Percentiles rank a stretch among this genome's conserved stretches.
Evolutionary conservation across 768 basidiomycete species (phyloP).

Genomic region (Fomitopsis serialis): DNA sequence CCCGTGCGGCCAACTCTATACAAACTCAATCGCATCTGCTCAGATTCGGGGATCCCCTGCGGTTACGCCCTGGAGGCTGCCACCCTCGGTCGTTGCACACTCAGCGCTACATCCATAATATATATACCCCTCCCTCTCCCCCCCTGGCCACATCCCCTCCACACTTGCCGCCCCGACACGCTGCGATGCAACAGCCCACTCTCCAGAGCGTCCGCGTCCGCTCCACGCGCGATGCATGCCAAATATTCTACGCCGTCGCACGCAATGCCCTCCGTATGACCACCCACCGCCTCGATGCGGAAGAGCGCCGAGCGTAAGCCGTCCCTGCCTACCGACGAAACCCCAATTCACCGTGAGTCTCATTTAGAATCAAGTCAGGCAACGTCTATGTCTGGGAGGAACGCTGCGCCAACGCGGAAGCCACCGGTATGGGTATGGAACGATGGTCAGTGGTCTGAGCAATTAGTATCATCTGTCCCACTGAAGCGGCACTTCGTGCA

Average conservation of each 20-base stretch:
- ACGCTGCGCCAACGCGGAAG: slow-evolving; percentile 75
- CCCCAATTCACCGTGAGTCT: not conserved
- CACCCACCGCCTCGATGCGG: slow-evolving; percentile 76
- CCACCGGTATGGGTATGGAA: slow-evolving; percentile 82
- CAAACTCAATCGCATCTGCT: slow-evolving; percentile 42
- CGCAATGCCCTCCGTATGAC: slow-evolving; percentile 65
- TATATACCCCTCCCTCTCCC: not conserved
- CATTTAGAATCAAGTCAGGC: slow-evolving; percentile 50
- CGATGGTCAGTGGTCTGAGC: slow-evolving; percentile 59
- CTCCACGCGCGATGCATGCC: slow-evolving; percentile 74
- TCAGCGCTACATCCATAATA: not conserved
- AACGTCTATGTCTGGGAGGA: slow-evolving; percentile 90
- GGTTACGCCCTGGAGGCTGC: slow-evolving; percentile 4
- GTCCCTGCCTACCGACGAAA: not conserved
- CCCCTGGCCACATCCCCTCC: not conserved
- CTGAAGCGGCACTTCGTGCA: slow-evolving; percentile 11
- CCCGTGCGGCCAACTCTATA: slow-evolving; percentile 49
- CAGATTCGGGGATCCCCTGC: slow-evolving; percentile 27
- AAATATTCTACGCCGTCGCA: slow-evolving; percentile 77
- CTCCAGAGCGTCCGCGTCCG: slow-evolving; percentile 72
- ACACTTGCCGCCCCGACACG: slow-evolving; percentile 8
- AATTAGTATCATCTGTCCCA: slow-evolving; percentile 3
- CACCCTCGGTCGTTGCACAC: not conserved
- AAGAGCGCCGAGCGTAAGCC: slow-evolving; percentile 48
- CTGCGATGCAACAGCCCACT: slow-evolving; percentile 68